Conservation (phyloP, 2,329 filamentous ascomycete genomes). For the Penicillium sp. region DNA sequence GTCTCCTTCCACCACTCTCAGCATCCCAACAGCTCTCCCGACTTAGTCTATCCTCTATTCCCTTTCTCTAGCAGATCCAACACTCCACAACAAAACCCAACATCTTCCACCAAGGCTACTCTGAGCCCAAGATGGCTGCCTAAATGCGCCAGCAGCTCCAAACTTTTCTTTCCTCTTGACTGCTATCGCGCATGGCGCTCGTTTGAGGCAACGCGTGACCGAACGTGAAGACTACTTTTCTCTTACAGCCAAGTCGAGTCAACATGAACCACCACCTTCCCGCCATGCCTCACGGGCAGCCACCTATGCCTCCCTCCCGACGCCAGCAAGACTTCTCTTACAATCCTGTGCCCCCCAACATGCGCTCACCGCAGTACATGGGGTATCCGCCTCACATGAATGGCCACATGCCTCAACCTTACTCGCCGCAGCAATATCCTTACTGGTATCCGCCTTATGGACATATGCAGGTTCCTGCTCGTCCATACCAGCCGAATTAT, state of each 20-base stretch:
- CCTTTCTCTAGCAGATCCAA: conserved; percentile 3
- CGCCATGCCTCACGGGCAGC: conserved; percentile 48
- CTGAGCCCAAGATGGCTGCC: conserved; percentile 36
- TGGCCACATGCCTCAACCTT: conserved; percentile 48
- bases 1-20: conserved; percentile 9
- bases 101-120: conserved; percentile 4
- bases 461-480: conserved; percentile 42
- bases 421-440: conserved; percentile 44
- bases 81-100: background rate
- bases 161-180: conserved; percentile 19
- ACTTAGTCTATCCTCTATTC: conserved; percentile 8
- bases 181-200: conserved; percentile 40
- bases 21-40: conserved; percentile 13
- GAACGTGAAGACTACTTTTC: conserved; percentile 34
- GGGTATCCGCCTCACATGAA: conserved; percentile 55
- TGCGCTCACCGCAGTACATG: conserved; percentile 60
- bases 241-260: conserved; percentile 28
- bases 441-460: conserved; percentile 47
- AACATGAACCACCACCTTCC: conserved; percentile 47
- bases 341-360: conserved; percentile 46
- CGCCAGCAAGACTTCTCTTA: conserved; percentile 48
- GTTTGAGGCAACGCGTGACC: conserved; percentile 40
- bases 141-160: conserved; percentile 28
- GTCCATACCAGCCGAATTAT: conserved; percentile 40
- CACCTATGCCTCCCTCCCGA: conserved; percentile 49